These are phyloP conservation scores for Musa troglodytarum DNA, from an alignment of 176 grass and related monocot species.

Conservation along the genomic window DNA sequence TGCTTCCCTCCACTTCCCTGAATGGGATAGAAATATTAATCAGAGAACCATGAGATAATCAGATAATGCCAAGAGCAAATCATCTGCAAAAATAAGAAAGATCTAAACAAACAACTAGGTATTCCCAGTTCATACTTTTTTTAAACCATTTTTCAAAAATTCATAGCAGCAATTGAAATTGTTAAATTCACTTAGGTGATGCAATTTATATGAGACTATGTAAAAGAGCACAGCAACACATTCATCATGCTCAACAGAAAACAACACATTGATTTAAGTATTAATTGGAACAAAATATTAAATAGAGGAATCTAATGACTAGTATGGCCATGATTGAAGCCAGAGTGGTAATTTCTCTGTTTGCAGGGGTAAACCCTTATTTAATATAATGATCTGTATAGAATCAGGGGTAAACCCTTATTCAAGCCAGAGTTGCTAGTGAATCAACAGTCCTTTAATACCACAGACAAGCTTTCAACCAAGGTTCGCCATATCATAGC, in stretches of 20 bases:
- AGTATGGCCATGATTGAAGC: neutral
- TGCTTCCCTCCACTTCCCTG: slow-evolving; percentile 1
- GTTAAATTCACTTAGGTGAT: neutral
- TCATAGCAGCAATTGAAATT: neutral
- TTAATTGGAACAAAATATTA: too few relatives aligned
- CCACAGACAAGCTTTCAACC: too few relatives aligned
- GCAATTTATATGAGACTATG: neutral
- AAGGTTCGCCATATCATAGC: too few relatives aligned
- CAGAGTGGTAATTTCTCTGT: neutral
- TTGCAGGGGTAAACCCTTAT: neutral
- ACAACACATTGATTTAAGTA: too few relatives aligned
- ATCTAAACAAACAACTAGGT: neutral
- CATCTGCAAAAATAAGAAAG: neutral
- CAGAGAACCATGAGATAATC: neutral
- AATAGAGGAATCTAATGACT: neutral
- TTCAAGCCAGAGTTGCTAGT: too few relatives aligned
- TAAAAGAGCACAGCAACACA: neutral
- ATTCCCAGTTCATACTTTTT: neutral
- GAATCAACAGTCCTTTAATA: neutral
- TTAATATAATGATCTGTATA: neutral
- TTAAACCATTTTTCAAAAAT: neutral
- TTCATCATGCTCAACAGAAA: neutral
- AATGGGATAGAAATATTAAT: neutral
- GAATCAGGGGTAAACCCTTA: too few relatives aligned
- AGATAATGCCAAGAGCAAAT: neutral